Base-by-base conservation (phyloP, 2,329 filamentous ascomycete genomes). In the Aspergillus pseudonomiae region DNA sequence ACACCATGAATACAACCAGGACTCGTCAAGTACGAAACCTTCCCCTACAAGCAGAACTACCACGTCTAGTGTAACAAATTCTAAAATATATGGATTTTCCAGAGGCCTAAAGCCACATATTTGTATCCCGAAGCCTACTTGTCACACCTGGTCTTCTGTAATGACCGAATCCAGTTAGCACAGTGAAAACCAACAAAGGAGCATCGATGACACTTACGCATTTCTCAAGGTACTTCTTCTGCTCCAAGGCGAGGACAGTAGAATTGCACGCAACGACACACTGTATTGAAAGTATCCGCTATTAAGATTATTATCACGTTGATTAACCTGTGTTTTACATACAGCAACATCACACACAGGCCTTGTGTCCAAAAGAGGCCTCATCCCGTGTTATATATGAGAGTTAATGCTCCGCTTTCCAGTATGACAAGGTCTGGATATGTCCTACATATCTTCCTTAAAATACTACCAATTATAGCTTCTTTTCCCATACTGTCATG, bases 1-100 rank as follows among this genome's bases (percentile, higher is more conserved):
- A 19, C 7, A n/a, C 2, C 16, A n/a, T 2, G 12, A 16, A 36
- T 6, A 3, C 1, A 6, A 3, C 19, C 0, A 9, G n/a, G 6
- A 19, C 9, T 41, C 9, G 16, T 10, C 5, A 16, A 41, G 39
- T 9, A 9, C 3, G 2, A 19, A 19, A 19, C 5, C 1, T 6
- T 4, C 7, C 39, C 2, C 39, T 16, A 36, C 16, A 4, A 16
- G 2, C 0, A 7, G n/a, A 4, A 41, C 12, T 7, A 9, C 16
- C 16, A 6, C 4, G 1, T 7, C 3, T 41, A 4, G 2, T 41
- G 16, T 41, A 41, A 10, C 16, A 41, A 19, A 4, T 41, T 41
- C 6, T 10, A 41, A n/a, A 10, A 16, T 41, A 10, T 16, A n/a
- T 2, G 10, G 7, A 10, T 9, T n/a, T 1, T 41, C 39, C 16